phyloP scores from a whole-genome alignment of 2,329 filamentous ascomycete genomes.

The Calonectria henricotiae region DNA sequence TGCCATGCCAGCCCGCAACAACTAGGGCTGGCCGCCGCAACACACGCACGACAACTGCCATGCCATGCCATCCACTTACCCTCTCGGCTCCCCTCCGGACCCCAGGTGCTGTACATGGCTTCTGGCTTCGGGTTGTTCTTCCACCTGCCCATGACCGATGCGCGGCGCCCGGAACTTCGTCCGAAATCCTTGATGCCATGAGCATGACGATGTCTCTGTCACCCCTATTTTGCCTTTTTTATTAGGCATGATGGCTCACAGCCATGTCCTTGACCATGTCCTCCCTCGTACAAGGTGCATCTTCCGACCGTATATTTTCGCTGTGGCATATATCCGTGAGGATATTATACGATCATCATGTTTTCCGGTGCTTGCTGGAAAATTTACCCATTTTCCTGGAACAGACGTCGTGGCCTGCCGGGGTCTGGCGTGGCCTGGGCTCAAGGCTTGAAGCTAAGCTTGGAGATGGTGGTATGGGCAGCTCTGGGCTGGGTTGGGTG shows the following conservation, averaged over 20 bases:
- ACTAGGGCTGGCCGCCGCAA: conserved; percentile 35
- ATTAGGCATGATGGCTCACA: not conserved
- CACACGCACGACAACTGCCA: conserved; percentile 36
- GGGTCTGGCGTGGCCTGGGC: conserved; percentile 31
- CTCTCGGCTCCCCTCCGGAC: conserved; percentile 44
- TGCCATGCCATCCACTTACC: conserved; percentile 32
- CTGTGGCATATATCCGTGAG: conserved; percentile 12
- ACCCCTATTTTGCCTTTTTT: conserved; percentile 20
- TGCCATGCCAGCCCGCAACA: conserved; percentile 42
- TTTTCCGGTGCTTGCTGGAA: conserved; percentile 1
- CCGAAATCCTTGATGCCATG: conserved; percentile 32
- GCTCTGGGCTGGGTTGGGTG: conserved; percentile 26
- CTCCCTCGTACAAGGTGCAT: conserved; percentile 1
- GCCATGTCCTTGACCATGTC: conserved; percentile 24
- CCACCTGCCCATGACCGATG: conserved; percentile 27
- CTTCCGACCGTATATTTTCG: conserved; percentile 18
- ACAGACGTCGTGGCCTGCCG: conserved; percentile 26
- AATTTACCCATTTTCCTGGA: conserved; percentile 18
- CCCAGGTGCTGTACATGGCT: conserved; percentile 36
- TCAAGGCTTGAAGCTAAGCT: conserved; percentile 26
- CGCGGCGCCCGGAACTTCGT: conserved; percentile 32
- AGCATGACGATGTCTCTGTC: conserved; percentile 19
- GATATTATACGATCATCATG: conserved; percentile 18
- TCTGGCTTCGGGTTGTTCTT: conserved; percentile 33
- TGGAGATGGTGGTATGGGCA: conserved; percentile 23